Evolutionary conservation across 2,329 filamentous ascomycete genomes (phyloP).

Genomic region (Neonectria punicea): DNA sequence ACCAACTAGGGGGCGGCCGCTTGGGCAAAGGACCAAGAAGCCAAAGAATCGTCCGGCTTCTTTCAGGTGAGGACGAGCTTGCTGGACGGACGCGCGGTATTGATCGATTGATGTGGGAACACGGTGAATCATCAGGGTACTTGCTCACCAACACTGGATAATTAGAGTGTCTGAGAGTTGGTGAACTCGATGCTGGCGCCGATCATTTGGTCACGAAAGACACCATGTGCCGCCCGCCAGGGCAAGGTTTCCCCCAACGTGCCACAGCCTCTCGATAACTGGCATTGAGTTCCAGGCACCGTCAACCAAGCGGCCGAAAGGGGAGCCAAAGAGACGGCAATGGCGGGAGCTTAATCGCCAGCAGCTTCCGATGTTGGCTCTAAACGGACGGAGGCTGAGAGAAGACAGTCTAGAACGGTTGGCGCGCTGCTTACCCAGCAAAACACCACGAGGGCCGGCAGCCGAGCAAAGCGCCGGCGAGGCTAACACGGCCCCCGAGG

Average conservation of each 20-base stretch:
- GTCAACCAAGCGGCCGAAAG: neutral
- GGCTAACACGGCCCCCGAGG: constrained; percentile 6
- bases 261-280: neutral
- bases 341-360: constrained; percentile 29
- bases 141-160: constrained; percentile 5
- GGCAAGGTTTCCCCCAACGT: neutral
- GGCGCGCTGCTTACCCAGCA: constrained; percentile 29
- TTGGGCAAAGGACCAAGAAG: constrained; percentile 17
- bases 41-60: constrained; percentile 6
- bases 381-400: neutral
- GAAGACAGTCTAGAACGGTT: constrained; percentile 8
- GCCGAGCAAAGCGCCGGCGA: constrained; percentile 36
- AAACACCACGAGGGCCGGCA: constrained; percentile 12
- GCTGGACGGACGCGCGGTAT: constrained; percentile 7
- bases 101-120: constrained; percentile 23
- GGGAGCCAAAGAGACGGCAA: constrained; percentile 22
- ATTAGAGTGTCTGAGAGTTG: neutral
- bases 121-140: constrained; percentile 3
- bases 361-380: neutral
- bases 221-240: neutral
- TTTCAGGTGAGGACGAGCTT: constrained; percentile 9
- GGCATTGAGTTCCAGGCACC: neutral
- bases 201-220: neutral
- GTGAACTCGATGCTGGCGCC: neutral
- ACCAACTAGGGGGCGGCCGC: constrained; percentile 24